phyloP scores from a whole-genome alignment of 2,329 filamentous ascomycete species.

The Xylaria sp. region DNA sequence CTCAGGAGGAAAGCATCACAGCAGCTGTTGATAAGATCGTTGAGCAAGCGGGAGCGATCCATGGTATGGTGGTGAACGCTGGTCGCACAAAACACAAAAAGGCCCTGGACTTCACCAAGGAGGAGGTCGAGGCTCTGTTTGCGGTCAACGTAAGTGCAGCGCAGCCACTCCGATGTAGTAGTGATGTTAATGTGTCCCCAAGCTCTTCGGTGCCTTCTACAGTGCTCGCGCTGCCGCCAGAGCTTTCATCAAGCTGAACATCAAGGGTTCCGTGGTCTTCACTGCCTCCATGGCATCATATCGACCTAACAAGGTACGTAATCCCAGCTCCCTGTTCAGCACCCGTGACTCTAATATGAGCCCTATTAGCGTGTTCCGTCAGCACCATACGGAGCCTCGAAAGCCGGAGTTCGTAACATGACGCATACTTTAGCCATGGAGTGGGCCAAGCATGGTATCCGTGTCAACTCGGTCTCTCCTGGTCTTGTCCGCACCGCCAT shows the following conservation, averaged over 20 bases:
- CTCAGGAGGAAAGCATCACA: conserved; percentile 44
- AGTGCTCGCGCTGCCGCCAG: conserved; percentile 50
- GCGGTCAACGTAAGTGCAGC: conserved; percentile 53
- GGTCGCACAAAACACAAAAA: conserved; percentile 50
- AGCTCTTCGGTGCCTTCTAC: conserved; percentile 48
- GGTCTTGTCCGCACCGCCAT: conserved; percentile 48
- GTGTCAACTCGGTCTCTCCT: conserved; percentile 51
- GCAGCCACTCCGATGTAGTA: too few species aligned
- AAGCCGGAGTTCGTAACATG: conserved; percentile 47
- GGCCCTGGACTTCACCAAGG: conserved; percentile 46
- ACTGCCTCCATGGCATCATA: conserved; percentile 53
- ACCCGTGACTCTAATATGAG: too few species aligned
- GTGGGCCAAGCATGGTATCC: conserved; percentile 50
- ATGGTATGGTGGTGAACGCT: conserved; percentile 46
- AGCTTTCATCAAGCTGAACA: conserved; percentile 41
- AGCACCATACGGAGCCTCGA: conserved; percentile 50
- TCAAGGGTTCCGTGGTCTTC: conserved; percentile 46
- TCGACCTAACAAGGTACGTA: conserved; percentile 47
- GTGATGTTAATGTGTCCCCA: too few species aligned
- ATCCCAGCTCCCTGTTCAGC: too few species aligned
- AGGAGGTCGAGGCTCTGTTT: conserved; percentile 45
- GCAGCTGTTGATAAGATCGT: conserved; percentile 46
- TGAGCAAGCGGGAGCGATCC: conserved; percentile 42
- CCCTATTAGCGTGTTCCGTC: conserved; percentile 46
- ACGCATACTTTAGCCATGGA: conserved; percentile 49